Percentiles rank a stretch among this genome's conserved stretches.
These are phyloP conservation scores for Mycena olivaceomarginata DNA, from an alignment of 768 basidiomycete genomes.

Conservation along the genomic window DNA sequence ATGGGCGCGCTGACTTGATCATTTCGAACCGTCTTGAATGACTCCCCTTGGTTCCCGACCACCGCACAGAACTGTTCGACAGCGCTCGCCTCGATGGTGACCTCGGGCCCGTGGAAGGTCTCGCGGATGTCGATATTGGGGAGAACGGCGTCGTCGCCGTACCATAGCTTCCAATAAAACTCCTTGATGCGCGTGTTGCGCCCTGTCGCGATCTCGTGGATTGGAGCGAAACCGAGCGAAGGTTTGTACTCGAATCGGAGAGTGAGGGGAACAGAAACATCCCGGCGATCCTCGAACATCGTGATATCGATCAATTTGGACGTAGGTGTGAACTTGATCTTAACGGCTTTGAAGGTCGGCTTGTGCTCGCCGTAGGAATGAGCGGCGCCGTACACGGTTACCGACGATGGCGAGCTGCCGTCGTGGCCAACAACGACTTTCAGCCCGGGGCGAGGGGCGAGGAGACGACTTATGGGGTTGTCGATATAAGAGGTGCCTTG, in stretches of 20 bases:
- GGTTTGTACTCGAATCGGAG: constrained; percentile 93
- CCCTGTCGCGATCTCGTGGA: constrained; percentile 90
- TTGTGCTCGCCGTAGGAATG: constrained; percentile 88
- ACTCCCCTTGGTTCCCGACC: constrained; percentile 94
- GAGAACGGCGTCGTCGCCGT: constrained; percentile 88
- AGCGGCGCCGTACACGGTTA: constrained; percentile 85
- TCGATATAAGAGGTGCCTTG: constrained; percentile 91
- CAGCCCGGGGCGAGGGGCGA: constrained; percentile 89
- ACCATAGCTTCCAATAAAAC: constrained; percentile 99
- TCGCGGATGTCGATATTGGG: constrained; percentile 89
- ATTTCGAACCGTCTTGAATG: constrained; percentile 88
- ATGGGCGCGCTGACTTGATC: constrained; percentile 91
- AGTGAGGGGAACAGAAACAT: constrained; percentile 84
- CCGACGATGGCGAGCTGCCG: constrained; percentile 69
- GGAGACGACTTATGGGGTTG: constrained; percentile 92
- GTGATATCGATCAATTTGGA: constrained; percentile 80
- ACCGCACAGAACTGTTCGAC: constrained; percentile 95
- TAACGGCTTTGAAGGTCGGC: constrained; percentile 87
- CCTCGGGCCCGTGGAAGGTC: constrained; percentile 91
- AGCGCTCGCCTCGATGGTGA: constrained; percentile 83
- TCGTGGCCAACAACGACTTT: constrained; percentile 78
- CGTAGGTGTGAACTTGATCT: constrained; percentile 75
- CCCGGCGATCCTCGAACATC: constrained; percentile 89
- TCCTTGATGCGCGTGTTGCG: constrained; percentile 95
- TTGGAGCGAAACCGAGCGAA: constrained; percentile 91